Conservation (phyloP, 352 stramenopile genomes). For the Pythium scleroteichum region DNA sequence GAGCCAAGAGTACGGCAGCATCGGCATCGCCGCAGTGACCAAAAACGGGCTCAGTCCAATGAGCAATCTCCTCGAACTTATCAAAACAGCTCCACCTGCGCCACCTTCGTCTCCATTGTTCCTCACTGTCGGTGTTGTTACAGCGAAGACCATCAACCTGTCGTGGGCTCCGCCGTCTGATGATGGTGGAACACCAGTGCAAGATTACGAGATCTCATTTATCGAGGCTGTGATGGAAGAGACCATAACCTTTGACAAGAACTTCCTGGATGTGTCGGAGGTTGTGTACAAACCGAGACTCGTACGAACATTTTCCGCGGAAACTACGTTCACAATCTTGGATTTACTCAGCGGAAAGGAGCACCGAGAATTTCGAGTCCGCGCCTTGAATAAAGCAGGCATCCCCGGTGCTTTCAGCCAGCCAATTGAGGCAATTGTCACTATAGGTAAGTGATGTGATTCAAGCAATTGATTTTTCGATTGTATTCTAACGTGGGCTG, state of each 20-base stretch:
- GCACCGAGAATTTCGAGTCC: constrained; percentile 65
- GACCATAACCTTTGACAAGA: constrained; percentile 34
- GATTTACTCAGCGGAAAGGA: constrained; percentile 63
- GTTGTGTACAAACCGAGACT: constrained; percentile 54
- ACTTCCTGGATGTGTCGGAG: constrained; percentile 57
- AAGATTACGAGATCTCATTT: constrained; percentile 73
- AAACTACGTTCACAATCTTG: constrained; percentile 38
- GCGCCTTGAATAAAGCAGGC: constrained; percentile 55
- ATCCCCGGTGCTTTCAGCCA: constrained; percentile 55
- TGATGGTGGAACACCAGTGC: constrained; percentile 50
- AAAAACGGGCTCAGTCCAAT: constrained; percentile 48
- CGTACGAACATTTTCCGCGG: constrained; percentile 48
- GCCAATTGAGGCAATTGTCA: constrained; percentile 56
- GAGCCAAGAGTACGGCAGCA: constrained; percentile 48
- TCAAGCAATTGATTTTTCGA: neutral
- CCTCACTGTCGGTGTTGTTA: constrained; percentile 46
- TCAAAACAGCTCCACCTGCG: constrained; percentile 36
- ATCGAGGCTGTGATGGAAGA: constrained; percentile 62
- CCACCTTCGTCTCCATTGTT: constrained; percentile 51
- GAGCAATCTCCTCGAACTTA: constrained; percentile 45
- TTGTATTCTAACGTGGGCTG: neutral
- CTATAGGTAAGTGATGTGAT: constrained; percentile 44
- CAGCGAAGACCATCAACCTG: constrained; percentile 62
- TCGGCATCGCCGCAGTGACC: constrained; percentile 53
- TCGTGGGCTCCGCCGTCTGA: constrained; percentile 65